Evolutionary conservation across 1,284 basidiomycete genomes (phyloP), one percentile per base, ranked within the genome.

Genomic region (Amylostereum areolatum): DNA sequence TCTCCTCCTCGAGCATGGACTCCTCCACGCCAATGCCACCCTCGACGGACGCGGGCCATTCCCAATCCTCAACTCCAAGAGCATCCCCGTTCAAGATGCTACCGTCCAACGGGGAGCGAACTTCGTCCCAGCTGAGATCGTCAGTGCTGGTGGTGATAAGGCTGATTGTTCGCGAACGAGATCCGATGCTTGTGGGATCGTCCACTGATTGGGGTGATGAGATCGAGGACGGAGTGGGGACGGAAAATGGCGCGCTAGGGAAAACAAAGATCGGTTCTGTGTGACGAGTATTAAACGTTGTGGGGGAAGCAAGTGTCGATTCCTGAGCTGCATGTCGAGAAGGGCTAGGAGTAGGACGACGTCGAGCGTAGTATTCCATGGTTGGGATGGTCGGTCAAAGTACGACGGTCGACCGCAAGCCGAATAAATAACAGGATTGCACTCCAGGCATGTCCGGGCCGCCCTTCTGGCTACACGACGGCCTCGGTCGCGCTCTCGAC

Each of bases 61-160:
- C 63, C 67, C 61, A 65, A 2, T 62, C 52, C 32, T 63, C 65
- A 25, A 61, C 55, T 7, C 62, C 56, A 8, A 36, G 12, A 43
- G 52, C 45, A 34, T 56, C 42, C 33, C 53, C 51, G 27, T 12
- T 11, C 28, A 33, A 3, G 34, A 12, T 27, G 28, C n/a, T 30
- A 33, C 30, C 28, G 29, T 28, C 28, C 9, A 29, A 41, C 10
- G 37, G 28, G 12, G 46, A 41, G 43, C 30, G 27, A n/a, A 39
- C 33, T 39, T 40, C 41, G 10, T 52, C 52, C 45, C 53, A 45
- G 9, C 40, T 33, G 25, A 42, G 27, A 37, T 39, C 39, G 31
- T 33, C 29, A 18, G 36, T 11, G 33, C 10, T 45, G 7, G 27
- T 27, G 29, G 25, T 46, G 45, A 45, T 11, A 45, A 50, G 30